Percentiles rank a stretch among this genome's conserved stretches.
These are phyloP conservation scores for Waitea zeae DNA, from an alignment of 1,284 basidiomycete genomes.

Conservation along the genomic window DNA sequence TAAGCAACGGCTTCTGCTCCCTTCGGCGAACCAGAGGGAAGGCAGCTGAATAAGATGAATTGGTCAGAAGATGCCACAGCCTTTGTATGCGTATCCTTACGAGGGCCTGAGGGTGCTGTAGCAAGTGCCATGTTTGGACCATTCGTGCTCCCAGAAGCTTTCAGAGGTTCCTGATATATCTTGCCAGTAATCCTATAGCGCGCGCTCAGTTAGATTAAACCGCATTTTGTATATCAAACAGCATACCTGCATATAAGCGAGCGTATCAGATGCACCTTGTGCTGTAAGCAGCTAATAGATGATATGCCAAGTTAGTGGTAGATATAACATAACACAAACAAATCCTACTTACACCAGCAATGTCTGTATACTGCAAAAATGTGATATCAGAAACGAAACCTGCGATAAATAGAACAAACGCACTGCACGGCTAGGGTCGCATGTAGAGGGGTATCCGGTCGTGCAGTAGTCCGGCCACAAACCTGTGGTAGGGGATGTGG, in stretches of 20 bases:
- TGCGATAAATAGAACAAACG: too few species aligned
- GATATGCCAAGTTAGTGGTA: constrained; percentile 1
- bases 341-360: constrained; percentile 31
- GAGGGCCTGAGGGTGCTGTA: constrained; percentile 18
- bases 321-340: too few species aligned
- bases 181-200: constrained; percentile 44
- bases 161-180: constrained; percentile 18
- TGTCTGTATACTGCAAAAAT: constrained; percentile 47
- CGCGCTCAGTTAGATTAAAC: constrained; percentile 9
- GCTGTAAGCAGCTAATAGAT: constrained; percentile 32
- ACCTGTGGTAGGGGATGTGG: too few species aligned
- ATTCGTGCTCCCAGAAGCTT: constrained; percentile 63
- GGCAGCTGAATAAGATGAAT: too few species aligned
- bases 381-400: too few species aligned
- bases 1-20: constrained; percentile 61
- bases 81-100: constrained; percentile 22
- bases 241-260: constrained; percentile 46
- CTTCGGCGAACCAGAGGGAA: constrained; percentile 33
- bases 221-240: neutral
- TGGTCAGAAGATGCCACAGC: constrained; percentile 38
- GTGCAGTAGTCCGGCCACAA: constrained; percentile 52
- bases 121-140: constrained; percentile 61
- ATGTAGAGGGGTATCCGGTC: constrained; percentile 32
- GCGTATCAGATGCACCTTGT: constrained; percentile 40
- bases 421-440: constrained; percentile 44